phyloP scores from a whole-genome alignment of 2,329 filamentous ascomycete genomes.

The Corniculantispora saksenae region DNA sequence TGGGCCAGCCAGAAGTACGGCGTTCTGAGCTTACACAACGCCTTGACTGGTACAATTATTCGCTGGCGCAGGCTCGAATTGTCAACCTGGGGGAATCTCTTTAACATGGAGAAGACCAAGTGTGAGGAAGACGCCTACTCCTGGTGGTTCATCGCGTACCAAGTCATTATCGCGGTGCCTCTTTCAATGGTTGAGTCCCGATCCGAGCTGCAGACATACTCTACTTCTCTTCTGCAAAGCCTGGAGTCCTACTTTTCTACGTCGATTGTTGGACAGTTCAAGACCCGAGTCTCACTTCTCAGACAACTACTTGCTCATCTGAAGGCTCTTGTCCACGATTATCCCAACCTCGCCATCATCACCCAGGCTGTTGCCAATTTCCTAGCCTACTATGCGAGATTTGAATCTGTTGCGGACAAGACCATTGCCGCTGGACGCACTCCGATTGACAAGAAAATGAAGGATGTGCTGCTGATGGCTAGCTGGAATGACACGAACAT shows the following conservation, averaged over 20 bases:
- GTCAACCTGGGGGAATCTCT: conserved; percentile 84
- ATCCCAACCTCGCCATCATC: conserved; percentile 59
- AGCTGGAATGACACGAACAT: conserved; percentile 99
- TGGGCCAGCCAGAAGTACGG: conserved; percentile 82
- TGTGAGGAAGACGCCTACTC: conserved; percentile 76
- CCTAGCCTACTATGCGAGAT: conserved; percentile 72
- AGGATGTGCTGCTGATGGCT: conserved; percentile 86
- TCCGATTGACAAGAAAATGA: conserved; percentile 86
- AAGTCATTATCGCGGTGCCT: conserved; percentile 78
- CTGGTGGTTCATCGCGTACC: conserved; percentile 98
- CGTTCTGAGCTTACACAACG: conserved; percentile 69
- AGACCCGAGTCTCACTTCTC: conserved; percentile 70
- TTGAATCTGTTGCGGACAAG: conserved; percentile 65
- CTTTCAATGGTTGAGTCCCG: conserved; percentile 62
- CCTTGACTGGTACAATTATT: conserved; percentile 78
- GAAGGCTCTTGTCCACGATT: conserved; percentile 58
- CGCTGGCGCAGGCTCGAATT: conserved; percentile 89
- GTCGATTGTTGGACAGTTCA: conserved; percentile 80
- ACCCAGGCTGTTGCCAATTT: conserved; percentile 72
- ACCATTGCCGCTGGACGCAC: conserved; percentile 66
- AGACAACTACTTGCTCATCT: conserved; percentile 66
- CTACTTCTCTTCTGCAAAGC: conserved; percentile 69
- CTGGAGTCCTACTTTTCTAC: conserved; percentile 77
- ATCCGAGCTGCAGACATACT: conserved; percentile 63
- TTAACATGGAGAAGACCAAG: conserved; percentile 79